A percentile compares a stretch with the other conserved stretches of the same genome.
phyloP scores from a whole-genome alignment of 2,329 filamentous ascomycete genomes.

The Talaromyces funiculosus region DNA sequence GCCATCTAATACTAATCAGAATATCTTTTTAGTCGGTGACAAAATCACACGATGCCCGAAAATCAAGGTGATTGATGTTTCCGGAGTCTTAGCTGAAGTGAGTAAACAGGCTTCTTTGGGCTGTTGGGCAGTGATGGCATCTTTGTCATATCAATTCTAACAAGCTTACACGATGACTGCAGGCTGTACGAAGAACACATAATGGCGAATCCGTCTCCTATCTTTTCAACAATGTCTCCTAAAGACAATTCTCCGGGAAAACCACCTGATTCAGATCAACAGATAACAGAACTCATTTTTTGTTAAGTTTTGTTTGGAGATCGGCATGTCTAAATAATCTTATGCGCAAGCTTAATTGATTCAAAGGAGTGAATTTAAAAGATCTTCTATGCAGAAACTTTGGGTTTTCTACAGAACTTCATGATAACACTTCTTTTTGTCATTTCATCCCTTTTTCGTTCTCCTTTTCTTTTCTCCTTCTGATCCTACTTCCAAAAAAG shows the following conservation, averaged over 20 bases:
- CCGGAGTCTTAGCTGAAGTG: constrained; percentile 55
- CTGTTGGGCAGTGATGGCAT: background rate
- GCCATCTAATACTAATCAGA: background rate
- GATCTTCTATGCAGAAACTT: background rate
- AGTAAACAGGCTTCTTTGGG: background rate
- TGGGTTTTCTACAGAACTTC: background rate
- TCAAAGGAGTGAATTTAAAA: background rate
- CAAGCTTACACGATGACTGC: background rate
- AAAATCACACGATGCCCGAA: constrained; percentile 73
- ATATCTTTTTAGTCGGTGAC: constrained; percentile 51
- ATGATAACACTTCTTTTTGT: background rate
- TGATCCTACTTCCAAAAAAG: no score
- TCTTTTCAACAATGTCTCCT: constrained; percentile 15
- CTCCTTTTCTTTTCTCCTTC: no score
- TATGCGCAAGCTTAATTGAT: background rate
- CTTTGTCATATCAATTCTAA: background rate
- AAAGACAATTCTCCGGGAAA: background rate
- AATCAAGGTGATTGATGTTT: constrained; percentile 86
- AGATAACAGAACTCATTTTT: background rate
- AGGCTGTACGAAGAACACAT: constrained; percentile 13
- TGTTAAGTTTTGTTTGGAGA: background rate
- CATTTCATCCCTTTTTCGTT: no score
- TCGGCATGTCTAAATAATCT: background rate
- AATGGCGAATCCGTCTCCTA: constrained; percentile 13
- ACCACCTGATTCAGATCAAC: no score